Evolutionary conservation across 345 rosid genomes (phyloP).

Genomic region (Eucalyptus caleyi): DNA sequence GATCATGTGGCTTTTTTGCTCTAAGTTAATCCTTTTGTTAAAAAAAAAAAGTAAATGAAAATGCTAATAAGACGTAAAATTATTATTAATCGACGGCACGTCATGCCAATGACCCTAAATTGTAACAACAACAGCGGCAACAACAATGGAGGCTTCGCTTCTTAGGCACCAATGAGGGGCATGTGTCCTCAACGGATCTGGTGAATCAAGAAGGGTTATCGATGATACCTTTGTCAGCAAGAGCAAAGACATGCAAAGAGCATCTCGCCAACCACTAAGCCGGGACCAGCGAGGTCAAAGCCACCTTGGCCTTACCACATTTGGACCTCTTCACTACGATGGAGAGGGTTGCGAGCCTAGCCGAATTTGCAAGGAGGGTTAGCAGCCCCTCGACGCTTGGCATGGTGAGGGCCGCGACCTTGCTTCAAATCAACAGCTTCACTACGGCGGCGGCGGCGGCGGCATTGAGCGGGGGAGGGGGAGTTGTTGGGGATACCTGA

Average conservation of each 20-base stretch:
- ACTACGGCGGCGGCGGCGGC: background rate
- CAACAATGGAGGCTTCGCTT: background rate
- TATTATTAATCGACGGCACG: rapidly evolving
- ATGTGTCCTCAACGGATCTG: background rate
- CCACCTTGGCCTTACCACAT: background rate
- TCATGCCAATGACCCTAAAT: background rate
- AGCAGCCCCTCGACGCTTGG: background rate
- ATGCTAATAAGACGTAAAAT: background rate
- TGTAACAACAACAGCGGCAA: rapidly evolving
- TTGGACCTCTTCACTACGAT: background rate
- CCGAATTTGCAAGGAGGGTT: background rate
- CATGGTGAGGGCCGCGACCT: background rate
- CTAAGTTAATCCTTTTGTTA: background rate
- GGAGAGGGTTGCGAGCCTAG: background rate
- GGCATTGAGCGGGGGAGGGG: rapidly evolving
- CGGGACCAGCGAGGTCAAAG: background rate
- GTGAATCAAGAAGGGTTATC: background rate
- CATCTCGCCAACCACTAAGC: background rate
- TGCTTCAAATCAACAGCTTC: background rate
- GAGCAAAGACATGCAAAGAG: background rate
- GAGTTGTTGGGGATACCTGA: too few relatives aligned
- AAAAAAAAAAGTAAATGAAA: background rate
- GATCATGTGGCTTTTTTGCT: background rate
- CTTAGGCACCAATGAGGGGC: background rate
- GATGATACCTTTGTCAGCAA: background rate